Evolutionary conservation across 345 rosid species (phyloP).

Genomic region (Crucihimalaya himalaica): DNA sequence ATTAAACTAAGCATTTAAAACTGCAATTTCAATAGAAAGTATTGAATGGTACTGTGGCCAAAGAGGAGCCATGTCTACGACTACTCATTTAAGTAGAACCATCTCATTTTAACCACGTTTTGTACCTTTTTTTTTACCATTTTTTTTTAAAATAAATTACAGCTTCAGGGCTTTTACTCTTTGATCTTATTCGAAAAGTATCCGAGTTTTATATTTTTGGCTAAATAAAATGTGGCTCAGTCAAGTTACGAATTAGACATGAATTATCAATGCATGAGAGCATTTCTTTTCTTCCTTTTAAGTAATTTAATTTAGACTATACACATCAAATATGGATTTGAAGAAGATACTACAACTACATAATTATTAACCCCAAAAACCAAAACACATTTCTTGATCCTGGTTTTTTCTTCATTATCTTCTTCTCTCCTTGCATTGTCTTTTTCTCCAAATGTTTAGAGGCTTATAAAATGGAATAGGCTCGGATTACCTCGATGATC

Average conservation of each 20-base stretch:
- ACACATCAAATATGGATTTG: conserved; percentile 22
- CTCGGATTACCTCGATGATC: conserved; percentile 88
- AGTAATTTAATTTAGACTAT: conserved; percentile 21
- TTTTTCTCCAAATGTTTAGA: conserved; percentile 7
- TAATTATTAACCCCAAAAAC: conserved; percentile 9
- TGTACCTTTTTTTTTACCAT: background rate
- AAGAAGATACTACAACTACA: conserved; percentile 33
- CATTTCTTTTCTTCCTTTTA: conserved; percentile 5
- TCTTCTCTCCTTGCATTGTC: conserved; percentile 2
- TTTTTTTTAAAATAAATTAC: no score
- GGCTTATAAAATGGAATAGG: conserved; percentile 85
- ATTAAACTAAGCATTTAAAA: conserved; percentile 18
- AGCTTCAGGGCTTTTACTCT: background rate
- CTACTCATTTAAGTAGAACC: background rate
- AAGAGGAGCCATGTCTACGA: conserved; percentile 32
- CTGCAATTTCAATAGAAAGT: conserved; percentile 27
- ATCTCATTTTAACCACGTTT: conserved; percentile 20
- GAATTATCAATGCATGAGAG: conserved; percentile 2
- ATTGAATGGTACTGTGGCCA: conserved; percentile 22
- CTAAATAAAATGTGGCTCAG: background rate
- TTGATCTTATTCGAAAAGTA: background rate
- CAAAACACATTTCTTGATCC: background rate
- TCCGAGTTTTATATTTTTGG: background rate
- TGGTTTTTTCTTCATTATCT: conserved; percentile 14
- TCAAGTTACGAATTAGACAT: background rate